Evolutionary conservation across 2,329 filamentous ascomycete species (phyloP), one percentile per base, ranked within the genome.

Genomic region (Ophiostoma angusticollis): DNA sequence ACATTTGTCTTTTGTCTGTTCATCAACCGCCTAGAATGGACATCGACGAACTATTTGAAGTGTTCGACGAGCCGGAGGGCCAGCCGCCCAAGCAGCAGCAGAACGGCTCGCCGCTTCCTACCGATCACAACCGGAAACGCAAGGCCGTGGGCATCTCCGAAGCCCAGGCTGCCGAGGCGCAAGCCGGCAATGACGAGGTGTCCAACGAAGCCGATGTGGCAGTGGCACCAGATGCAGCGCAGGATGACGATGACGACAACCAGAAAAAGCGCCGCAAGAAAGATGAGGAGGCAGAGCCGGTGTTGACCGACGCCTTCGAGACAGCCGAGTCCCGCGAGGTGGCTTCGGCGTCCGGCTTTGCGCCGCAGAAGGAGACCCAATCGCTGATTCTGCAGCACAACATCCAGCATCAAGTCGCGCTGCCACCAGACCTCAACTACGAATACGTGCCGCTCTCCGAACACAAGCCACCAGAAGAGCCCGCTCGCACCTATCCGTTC

Each of bases 321-420:
- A 96, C 91, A 11, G 87, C 91, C 54, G 79, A 94, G 62, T 93
- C 87, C 47, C 74, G 89, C 67, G 84, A 96, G 60, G 73, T 98
- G 28, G 84, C 82, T 17, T 81, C 80, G 19, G 80, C 84, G 6
- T 76, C 79, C 23, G 86, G 84, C 8, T 68, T 78, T 40, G 64
- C 71, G 13, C 44, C 76, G 70, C 44, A 67, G 59, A 57, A 75
- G 47, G 81, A 86, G 39, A 65, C 70, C 21, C 67, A 76, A 33
- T 75, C 80, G 6, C 75, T 98, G 21, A 80, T 93, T 17, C 63
- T 98, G 37, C 89, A 85, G 33, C 93, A 98, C 65, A 94, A 98
- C 64, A 93, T 98, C 51, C 87, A 93, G 61, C 91, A 98, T 68
- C 89, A 98, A 62, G 91, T 96, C 50, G 84, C 91, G 11, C 69